Conservation (phyloP, 768 basidiomycete species). For the Lactarius sp. region DNA sequence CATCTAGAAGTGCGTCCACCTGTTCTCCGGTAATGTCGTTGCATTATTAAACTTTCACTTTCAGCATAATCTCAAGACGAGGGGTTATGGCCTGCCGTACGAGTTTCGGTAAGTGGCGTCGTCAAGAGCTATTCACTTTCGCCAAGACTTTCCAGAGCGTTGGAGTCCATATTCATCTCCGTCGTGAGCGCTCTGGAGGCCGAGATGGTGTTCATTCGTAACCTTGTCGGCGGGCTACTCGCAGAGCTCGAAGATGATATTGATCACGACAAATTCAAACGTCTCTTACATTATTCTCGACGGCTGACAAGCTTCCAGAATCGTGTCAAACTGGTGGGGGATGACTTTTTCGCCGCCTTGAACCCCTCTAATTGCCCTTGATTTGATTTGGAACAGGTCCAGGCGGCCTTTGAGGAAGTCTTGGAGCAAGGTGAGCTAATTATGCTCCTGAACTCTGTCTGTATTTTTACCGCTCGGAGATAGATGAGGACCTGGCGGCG, state of each 20-base stretch:
- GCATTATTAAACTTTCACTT: constrained; percentile 6
- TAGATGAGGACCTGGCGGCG: constrained; percentile 90
- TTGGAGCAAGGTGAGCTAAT: constrained; percentile 67
- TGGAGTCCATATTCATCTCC: constrained; percentile 89
- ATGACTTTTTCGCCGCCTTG: constrained; percentile 3
- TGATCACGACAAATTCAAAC: constrained; percentile 90
- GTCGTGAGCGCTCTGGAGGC: constrained; percentile 91
- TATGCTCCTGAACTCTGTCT: neutral
- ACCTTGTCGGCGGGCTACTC: constrained; percentile 82
- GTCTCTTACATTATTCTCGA: constrained; percentile 87
- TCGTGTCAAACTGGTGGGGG: constrained; percentile 70
- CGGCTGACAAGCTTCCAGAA: constrained; percentile 86
- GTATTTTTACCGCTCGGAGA: neutral
- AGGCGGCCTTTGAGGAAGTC: constrained; percentile 87
- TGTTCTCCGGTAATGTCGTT: constrained; percentile 21
- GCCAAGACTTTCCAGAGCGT: constrained; percentile 51
- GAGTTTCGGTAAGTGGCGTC: constrained; percentile 66
- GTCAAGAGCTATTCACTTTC: constrained; percentile 22
- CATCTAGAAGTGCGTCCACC: constrained; percentile 63
- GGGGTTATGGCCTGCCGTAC: constrained; percentile 67
- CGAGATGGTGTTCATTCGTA: constrained; percentile 92
- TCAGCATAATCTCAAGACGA: constrained; percentile 80
- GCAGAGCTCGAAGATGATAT: constrained; percentile 95
- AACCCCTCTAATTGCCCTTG: neutral
- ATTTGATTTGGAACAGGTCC: constrained; percentile 48